Conservation (phyloP, 2,329 filamentous ascomycete species). For the Aspergillus oerlinghausenensis region DNA sequence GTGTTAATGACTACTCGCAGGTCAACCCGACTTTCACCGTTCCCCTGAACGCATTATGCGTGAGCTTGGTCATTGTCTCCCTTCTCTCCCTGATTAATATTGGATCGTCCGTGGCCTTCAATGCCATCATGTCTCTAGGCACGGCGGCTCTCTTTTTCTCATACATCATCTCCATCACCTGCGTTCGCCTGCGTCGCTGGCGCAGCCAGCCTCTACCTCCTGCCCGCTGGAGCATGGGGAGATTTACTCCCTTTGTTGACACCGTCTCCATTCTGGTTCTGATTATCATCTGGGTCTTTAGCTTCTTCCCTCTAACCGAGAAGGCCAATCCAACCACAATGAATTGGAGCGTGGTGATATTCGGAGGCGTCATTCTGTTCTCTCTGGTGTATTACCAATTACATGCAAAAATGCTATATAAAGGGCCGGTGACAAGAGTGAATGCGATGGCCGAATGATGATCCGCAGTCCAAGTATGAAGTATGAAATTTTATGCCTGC, state of each 20-base stretch:
- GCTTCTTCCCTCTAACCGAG: slow-evolving; percentile 23
- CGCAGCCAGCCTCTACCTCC: slow-evolving; percentile 14
- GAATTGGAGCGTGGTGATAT: slow-evolving; percentile 29
- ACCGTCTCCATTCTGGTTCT: slow-evolving; percentile 24
- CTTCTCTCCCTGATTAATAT: not conserved
- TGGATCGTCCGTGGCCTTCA: not conserved
- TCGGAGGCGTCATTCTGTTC: slow-evolving; percentile 21
- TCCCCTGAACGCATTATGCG: not conserved
- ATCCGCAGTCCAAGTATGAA: not conserved
- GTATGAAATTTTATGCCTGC: not conserved
- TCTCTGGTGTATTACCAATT: slow-evolving; percentile 22
- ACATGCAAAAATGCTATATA: slow-evolving; percentile 23
- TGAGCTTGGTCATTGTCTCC: not conserved
- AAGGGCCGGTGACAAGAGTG: slow-evolving; percentile 26
- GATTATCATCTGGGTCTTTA: slow-evolving; percentile 18
- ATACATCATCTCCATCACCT: not conserved
- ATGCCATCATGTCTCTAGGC: not conserved
- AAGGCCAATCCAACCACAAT: slow-evolving; percentile 17
- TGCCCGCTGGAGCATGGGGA: slow-evolving; percentile 35
- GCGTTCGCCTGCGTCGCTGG: not conserved
- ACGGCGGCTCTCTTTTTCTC: not conserved
- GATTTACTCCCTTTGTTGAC: slow-evolving; percentile 38
- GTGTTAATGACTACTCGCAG: not conserved
- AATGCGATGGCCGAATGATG: slow-evolving; percentile 4
- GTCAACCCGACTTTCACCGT: not conserved